phyloP scores from a whole-genome alignment of 106 monocot species.

The Allium fistulosum region DNA sequence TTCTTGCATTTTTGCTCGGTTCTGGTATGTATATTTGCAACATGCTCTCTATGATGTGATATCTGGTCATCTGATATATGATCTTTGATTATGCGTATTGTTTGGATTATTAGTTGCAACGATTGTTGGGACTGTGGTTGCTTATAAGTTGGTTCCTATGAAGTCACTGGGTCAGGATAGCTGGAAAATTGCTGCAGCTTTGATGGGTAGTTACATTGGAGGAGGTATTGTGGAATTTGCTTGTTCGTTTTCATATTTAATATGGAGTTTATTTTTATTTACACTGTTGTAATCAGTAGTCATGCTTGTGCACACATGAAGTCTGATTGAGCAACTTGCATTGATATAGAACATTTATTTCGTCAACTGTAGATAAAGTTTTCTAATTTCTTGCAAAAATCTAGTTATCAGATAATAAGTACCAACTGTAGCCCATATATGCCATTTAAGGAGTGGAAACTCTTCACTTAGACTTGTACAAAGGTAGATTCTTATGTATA shows the following conservation, averaged over 20 bases:
- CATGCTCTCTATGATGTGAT: not conserved
- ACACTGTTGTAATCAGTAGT: not conserved
- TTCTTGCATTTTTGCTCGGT: slow-evolving; percentile 47
- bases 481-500: too few species aligned
- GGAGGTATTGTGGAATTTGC: slow-evolving; percentile 24
- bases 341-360: not conserved
- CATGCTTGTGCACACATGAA: not conserved
- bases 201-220: slow-evolving; percentile 58
- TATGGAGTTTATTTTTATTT: not conserved
- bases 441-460: too few species aligned
- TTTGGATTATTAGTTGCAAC: slow-evolving; percentile 33
- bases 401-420: not conserved
- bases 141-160: slow-evolving; percentile 54
- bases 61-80: not conserved
- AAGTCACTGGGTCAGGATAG: slow-evolving; percentile 52
- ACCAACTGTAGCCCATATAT: too few species aligned
- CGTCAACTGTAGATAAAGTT: not conserved
- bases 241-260: too few species aligned
- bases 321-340: not conserved
- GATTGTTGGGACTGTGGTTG: slow-evolving; percentile 40
- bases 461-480: too few species aligned
- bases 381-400: not conserved
- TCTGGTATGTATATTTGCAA: slow-evolving; percentile 19
- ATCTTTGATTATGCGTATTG: not conserved
- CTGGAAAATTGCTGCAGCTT: slow-evolving; percentile 64